Conservation (phyloP, 2,329 filamentous ascomycete species). For the Phoma herbarum region DNA sequence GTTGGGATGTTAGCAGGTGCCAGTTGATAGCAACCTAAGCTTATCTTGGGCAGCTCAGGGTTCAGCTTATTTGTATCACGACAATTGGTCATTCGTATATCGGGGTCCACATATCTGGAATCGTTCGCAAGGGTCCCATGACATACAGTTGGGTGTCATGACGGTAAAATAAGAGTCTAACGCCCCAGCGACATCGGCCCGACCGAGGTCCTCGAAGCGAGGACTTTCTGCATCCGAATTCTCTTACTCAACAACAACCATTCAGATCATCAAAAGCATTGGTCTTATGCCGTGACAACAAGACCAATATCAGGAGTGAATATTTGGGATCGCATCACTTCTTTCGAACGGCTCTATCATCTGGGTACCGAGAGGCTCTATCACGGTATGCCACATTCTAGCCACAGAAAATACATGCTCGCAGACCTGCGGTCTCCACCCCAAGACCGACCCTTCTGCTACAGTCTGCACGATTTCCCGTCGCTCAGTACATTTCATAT, state of each 20-base stretch:
- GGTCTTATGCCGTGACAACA: not conserved
- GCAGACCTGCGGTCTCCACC: not conserved
- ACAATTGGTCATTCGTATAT: constrained; percentile 6
- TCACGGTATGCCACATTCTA: not conserved
- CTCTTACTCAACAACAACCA: not conserved
- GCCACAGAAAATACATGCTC: not conserved
- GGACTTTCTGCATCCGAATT: not conserved
- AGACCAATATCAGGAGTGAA: not conserved
- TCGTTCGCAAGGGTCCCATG: not conserved
- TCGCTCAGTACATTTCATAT: constrained; percentile 35
- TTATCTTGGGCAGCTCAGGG: constrained; percentile 1
- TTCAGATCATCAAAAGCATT: not conserved
- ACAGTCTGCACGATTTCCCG: not conserved
- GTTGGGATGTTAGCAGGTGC: not conserved
- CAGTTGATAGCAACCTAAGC: constrained; percentile 8
- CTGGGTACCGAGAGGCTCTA: not conserved
- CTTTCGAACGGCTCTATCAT: not conserved
- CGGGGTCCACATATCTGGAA: not conserved
- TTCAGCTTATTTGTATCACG: constrained; percentile 4
- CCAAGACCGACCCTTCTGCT: not conserved
- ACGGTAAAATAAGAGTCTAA: no score
- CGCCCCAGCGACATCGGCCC: constrained; percentile 12
- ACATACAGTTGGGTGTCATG: not conserved
- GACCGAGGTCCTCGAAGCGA: constrained; percentile 5
- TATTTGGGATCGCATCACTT: not conserved